These are phyloP conservation scores for Candida sanyiensis DNA, from an alignment of 805 yeast species.

Conservation along the genomic window DNA sequence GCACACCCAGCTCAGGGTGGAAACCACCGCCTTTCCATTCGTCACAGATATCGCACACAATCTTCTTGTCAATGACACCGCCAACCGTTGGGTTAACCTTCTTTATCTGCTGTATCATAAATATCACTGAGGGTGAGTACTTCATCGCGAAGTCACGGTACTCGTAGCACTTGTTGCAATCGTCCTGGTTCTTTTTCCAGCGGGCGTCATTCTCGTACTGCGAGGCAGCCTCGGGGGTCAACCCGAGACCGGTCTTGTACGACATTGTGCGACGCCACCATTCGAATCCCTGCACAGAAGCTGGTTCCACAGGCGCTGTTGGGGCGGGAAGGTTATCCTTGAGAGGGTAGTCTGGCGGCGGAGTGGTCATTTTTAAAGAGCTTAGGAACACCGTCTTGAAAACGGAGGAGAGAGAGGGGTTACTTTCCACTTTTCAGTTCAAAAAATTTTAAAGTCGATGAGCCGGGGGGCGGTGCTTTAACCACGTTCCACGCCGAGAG, in stretches of 20 bases:
- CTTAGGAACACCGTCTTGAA: too few species aligned
- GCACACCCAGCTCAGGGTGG: slow-evolving; percentile 82
- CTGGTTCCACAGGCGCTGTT: slow-evolving; percentile 12
- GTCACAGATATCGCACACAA: slow-evolving; percentile 78
- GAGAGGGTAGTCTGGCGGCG: slow-evolving; percentile 4
- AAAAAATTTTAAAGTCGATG: neutral
- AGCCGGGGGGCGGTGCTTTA: too few species aligned
- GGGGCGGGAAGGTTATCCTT: slow-evolving; percentile 8
- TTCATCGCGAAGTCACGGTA: slow-evolving; percentile 74
- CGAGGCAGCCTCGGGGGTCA: slow-evolving; percentile 43
- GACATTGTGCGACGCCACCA: slow-evolving; percentile 78
- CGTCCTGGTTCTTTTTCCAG: slow-evolving; percentile 38
- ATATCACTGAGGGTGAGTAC: slow-evolving; percentile 79
- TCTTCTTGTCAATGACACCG: slow-evolving; percentile 42
- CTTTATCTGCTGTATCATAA: slow-evolving; percentile 78
- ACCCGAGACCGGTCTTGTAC: slow-evolving; percentile 66
- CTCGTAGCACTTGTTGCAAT: slow-evolving; percentile 68
- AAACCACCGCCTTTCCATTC: slow-evolving; percentile 87
- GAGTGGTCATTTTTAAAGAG: slow-evolving; percentile 4
- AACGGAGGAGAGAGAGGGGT: too few species aligned
- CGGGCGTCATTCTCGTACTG: slow-evolving; percentile 53
- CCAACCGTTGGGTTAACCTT: slow-evolving; percentile 41
- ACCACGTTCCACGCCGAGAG: too few species aligned
- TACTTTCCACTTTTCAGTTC: neutral
- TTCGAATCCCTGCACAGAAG: slow-evolving; percentile 45